These are phyloP conservation scores for Tricladium varicosporioides DNA, from an alignment of 2,329 filamentous ascomycete species.

Conservation along the genomic window DNA sequence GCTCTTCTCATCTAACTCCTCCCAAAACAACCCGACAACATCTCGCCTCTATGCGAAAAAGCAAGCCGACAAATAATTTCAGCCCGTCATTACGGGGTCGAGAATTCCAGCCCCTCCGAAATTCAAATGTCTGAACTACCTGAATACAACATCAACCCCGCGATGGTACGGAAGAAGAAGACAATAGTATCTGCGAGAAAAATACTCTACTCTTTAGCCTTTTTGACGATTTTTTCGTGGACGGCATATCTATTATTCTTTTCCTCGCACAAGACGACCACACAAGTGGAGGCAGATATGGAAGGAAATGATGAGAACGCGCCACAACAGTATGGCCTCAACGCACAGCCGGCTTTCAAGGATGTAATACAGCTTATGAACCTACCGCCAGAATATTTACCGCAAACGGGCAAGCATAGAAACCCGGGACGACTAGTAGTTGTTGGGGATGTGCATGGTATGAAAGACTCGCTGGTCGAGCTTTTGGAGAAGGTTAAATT, in stretches of 20 bases:
- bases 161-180: not conserved
- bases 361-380: conserved; percentile 31
- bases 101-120: not conserved
- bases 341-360: conserved; percentile 22
- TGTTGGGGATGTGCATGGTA: conserved; percentile 91
- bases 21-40: too few relatives aligned
- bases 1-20: too few relatives aligned
- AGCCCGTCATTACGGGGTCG: not conserved
- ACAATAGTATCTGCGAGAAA: not conserved
- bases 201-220: not conserved
- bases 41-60: too few relatives aligned
- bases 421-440: conserved; percentile 66
- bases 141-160: not conserved
- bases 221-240: not conserved
- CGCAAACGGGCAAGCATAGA: conserved; percentile 33
- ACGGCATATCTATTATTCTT: not conserved
- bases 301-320: not conserved
- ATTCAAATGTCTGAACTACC: not conserved
- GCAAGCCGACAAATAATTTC: too few relatives aligned
- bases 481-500: conserved; percentile 69
- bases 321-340: conserved; percentile 16
- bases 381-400: conserved; percentile 28
- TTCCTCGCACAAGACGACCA: not conserved
- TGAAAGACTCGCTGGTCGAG: conserved; percentile 62
- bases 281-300: too few relatives aligned